phyloP scores from a whole-genome alignment of 352 stramenopile genomes.

The Globisporangium spiculum region DNA sequence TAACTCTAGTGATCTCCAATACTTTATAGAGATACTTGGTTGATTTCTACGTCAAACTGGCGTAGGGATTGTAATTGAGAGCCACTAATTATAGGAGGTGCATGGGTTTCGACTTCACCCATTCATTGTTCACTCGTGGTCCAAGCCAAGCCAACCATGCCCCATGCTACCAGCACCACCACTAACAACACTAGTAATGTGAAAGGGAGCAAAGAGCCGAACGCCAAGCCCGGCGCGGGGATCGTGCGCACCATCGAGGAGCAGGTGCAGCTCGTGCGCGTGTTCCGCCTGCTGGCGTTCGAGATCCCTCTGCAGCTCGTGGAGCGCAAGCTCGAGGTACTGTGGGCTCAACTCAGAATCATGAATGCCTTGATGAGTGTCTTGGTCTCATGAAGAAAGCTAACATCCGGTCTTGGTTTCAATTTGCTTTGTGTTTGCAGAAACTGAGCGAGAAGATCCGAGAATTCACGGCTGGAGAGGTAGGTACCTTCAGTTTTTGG shows the following conservation, averaged over 20 bases:
- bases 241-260: slow-evolving; percentile 61
- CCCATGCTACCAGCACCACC: neutral
- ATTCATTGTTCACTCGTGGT: neutral
- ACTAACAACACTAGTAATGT: neutral
- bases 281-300: slow-evolving; percentile 70
- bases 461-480: neutral
- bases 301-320: slow-evolving; percentile 57
- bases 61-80: neutral
- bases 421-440: slow-evolving; percentile 13
- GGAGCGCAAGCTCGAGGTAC: slow-evolving; percentile 63
- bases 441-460: slow-evolving; percentile 44
- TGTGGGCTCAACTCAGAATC: neutral
- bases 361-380: neutral
- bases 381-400: neutral
- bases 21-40: neutral
- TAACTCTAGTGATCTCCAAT: neutral
- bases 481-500: neutral
- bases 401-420: neutral
- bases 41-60: neutral
- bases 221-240: slow-evolving; percentile 19
- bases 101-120: neutral
- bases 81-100: neutral
- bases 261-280: slow-evolving; percentile 67
- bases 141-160: neutral
- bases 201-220: slow-evolving; percentile 13